phyloP scores from a whole-genome alignment of 2,329 filamentous ascomycete genomes.

The Hypomyces rosellus region DNA sequence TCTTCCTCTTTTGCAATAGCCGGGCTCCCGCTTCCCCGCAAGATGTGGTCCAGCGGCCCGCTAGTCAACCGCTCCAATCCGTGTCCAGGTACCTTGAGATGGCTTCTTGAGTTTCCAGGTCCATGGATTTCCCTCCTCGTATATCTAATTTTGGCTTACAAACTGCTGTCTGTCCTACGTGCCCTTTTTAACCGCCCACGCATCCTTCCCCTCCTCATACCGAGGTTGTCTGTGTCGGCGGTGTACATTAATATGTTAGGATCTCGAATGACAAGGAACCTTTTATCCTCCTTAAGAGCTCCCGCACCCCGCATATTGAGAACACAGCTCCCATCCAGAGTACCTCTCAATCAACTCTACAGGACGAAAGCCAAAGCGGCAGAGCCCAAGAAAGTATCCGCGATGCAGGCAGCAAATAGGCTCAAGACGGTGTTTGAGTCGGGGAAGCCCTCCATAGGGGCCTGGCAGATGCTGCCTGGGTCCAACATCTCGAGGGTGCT shows the following conservation, averaged over 20 bases:
- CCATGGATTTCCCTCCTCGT: no score
- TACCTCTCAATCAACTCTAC: neutral
- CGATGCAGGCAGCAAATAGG: slow-evolving; percentile 41
- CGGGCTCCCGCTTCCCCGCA: neutral
- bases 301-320: neutral
- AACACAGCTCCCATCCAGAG: neutral
- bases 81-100: no score
- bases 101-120: no score
- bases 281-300: neutral
- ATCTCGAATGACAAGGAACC: neutral
- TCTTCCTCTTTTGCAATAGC: neutral
- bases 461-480: slow-evolving; percentile 59
- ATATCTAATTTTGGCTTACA: no score
- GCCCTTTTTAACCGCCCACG: no score
- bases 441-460: slow-evolving; percentile 45
- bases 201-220: no score
- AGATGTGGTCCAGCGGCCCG: neutral
- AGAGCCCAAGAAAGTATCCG: slow-evolving; percentile 9
- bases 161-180: no score
- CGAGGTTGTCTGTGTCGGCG: no score
- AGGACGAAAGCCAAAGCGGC: slow-evolving; percentile 2
- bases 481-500: slow-evolving; percentile 53
- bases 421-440: slow-evolving; percentile 44
- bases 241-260: neutral
- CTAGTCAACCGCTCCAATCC: no score